These are phyloP conservation scores for Chlorella vulgaris DNA, from an alignment of 139 green algal species.

Conservation along the genomic window DNA sequence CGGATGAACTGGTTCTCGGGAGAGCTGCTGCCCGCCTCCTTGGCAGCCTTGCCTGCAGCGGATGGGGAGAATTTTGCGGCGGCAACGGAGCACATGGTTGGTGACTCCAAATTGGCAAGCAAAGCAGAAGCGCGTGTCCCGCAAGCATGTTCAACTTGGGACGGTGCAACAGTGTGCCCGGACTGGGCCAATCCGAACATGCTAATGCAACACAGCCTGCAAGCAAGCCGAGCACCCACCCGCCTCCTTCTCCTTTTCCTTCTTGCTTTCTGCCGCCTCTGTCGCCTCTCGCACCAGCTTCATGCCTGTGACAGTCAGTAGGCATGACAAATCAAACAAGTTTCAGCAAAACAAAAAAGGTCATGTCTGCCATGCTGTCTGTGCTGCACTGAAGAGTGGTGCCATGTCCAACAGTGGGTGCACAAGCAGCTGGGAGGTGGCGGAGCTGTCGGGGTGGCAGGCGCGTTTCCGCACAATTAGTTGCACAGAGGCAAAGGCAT, in stretches of 20 bases:
- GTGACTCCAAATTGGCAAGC: background rate
- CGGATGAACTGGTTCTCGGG: slow-evolving; percentile 93
- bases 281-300: slow-evolving; percentile 83
- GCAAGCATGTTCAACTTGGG: background rate
- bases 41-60: slow-evolving; percentile 18
- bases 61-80: background rate
- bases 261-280: slow-evolving; percentile 71
- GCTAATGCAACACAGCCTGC: background rate
- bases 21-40: slow-evolving; percentile 24
- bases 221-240: slow-evolving; percentile 32
- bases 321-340: too few species aligned
- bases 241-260: slow-evolving; percentile 69
- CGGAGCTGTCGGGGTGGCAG: too few species aligned
- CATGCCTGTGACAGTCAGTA: too few species aligned
- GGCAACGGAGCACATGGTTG: background rate
- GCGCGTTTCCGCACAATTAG: too few species aligned
- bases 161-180: background rate
- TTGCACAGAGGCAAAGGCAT: too few species aligned
- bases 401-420: too few species aligned
- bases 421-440: too few species aligned
- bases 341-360: too few species aligned
- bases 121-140: background rate
- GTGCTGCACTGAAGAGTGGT: too few species aligned
- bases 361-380: too few species aligned
- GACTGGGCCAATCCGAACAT: too few species aligned